phyloP scores from a whole-genome alignment of 306 rosid species.

The Geum urbanum region DNA sequence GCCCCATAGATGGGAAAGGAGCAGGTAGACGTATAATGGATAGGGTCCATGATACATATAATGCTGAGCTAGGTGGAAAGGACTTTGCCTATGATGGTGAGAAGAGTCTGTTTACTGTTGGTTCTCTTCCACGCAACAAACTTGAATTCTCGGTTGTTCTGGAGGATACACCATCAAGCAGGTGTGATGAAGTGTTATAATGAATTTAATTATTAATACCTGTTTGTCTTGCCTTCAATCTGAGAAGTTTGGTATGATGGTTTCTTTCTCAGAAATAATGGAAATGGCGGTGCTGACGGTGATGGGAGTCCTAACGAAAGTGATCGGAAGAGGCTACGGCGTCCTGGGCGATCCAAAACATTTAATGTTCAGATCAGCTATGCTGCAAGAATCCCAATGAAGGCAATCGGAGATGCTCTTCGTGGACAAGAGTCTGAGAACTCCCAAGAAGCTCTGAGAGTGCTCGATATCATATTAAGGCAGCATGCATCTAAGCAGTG shows the following conservation, averaged over 20 bases:
- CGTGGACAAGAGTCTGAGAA: conserved; percentile 82
- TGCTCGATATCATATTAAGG: conserved; percentile 72
- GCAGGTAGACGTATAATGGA: conserved; percentile 70
- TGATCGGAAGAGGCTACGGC: conserved; percentile 71
- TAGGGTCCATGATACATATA: conserved; percentile 71
- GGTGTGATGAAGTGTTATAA: conserved; percentile 31
- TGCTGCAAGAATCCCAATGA: conserved; percentile 81
- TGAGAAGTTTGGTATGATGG: neutral
- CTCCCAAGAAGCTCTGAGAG: conserved; percentile 83
- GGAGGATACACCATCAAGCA: conserved; percentile 58
- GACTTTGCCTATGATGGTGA: conserved; percentile 92
- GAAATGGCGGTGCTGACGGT: conserved; percentile 54
- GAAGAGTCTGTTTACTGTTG: conserved; percentile 79
- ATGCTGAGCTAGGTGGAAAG: conserved; percentile 64
- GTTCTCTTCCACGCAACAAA: conserved; percentile 75
- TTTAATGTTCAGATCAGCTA: conserved; percentile 72
- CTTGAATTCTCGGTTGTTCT: conserved; percentile 78
- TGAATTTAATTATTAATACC: conserved; percentile 1
- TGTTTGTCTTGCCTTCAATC: neutral
- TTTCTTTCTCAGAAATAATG: conserved; percentile 45
- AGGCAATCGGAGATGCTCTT: conserved; percentile 68
- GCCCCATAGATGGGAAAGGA: conserved; percentile 84
- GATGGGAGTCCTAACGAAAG: conserved; percentile 51
- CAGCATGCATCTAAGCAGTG: conserved; percentile 95
- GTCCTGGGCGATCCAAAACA: conserved; percentile 55